These are phyloP conservation scores for Phytopythium cucurbitacearum DNA, from an alignment of 352 stramenopile genomes.

Conservation along the genomic window DNA sequence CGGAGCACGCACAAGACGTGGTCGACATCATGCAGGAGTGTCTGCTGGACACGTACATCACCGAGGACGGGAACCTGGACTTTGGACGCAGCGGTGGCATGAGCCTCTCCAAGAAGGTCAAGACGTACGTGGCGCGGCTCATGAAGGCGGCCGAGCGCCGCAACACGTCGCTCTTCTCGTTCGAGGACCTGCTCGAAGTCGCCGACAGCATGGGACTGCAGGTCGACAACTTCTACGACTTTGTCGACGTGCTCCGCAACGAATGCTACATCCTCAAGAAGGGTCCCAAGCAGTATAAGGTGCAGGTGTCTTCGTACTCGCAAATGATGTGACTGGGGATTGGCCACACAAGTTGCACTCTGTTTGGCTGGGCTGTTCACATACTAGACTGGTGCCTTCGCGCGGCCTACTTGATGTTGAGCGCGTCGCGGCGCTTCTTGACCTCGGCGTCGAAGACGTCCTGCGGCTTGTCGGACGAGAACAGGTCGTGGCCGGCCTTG, in stretches of 20 bases:
- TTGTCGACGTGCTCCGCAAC: constrained; percentile 84
- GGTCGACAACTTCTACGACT: constrained; percentile 79
- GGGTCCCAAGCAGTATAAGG: constrained; percentile 70
- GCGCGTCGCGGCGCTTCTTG: constrained; percentile 60
- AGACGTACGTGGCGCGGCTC: constrained; percentile 75
- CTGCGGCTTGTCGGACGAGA: constrained; percentile 81
- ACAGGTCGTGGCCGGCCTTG: constrained; percentile 79
- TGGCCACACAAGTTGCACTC: not conserved
- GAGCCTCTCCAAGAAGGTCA: constrained; percentile 74
- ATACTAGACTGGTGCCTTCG: not conserved
- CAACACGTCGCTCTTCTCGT: constrained; percentile 67
- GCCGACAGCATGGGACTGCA: constrained; percentile 69
- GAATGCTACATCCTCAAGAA: constrained; percentile 86
- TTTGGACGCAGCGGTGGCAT: constrained; percentile 68
- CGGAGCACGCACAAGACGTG: constrained; percentile 95
- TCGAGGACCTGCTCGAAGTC: constrained; percentile 70
- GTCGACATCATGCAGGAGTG: constrained; percentile 95
- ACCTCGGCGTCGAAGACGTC: constrained; percentile 71
- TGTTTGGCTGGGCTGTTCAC: not conserved
- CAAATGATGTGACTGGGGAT: constrained; percentile 15
- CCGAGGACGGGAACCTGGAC: constrained; percentile 87
- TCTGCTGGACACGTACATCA: constrained; percentile 87
- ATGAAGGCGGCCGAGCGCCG: constrained; percentile 56
- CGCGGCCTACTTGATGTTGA: constrained; percentile 44
- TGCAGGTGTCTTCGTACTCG: constrained; percentile 60